phyloP scores from a whole-genome alignment of 139 green algal species.

The Coelastrella sp. region DNA sequence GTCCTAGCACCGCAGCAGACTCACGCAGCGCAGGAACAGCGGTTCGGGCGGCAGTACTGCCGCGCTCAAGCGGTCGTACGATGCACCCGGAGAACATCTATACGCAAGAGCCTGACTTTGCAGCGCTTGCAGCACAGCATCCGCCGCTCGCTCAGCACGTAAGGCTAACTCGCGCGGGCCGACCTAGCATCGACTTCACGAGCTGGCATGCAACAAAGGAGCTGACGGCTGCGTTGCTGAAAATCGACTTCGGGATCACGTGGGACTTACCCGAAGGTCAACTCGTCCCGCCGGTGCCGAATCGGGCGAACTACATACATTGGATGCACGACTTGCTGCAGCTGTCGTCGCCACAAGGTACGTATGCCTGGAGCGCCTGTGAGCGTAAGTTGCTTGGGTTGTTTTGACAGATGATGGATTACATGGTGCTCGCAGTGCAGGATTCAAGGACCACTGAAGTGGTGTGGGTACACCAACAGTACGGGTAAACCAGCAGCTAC shows the following conservation, averaged over 20 bases:
- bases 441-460: too few species aligned
- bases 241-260: slow-evolving; percentile 75
- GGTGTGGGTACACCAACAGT: too few species aligned
- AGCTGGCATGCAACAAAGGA: slow-evolving; percentile 79
- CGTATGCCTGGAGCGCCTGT: too few species aligned
- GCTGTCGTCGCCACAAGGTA: slow-evolving; percentile 69
- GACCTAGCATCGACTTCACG: slow-evolving; percentile 70
- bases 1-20: background rate
- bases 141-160: background rate
- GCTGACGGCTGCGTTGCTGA: slow-evolving; percentile 83
- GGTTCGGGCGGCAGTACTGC: too few species aligned
- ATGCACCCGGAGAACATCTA: slow-evolving; percentile 84
- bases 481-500: too few species aligned
- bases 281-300: slow-evolving; percentile 88
- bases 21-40: too few species aligned
- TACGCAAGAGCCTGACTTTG: slow-evolving; percentile 85
- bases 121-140: slow-evolving; percentile 44
- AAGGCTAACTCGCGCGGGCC: background rate
- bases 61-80: background rate
- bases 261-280: slow-evolving; percentile 87
- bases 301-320: slow-evolving; percentile 93
- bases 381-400: too few species aligned
- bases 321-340: slow-evolving; percentile 93
- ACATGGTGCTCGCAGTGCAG: too few species aligned
- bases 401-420: too few species aligned